phyloP scores from a whole-genome alignment of 2,329 filamentous ascomycete species.

The Cladophialophora immunda region DNA sequence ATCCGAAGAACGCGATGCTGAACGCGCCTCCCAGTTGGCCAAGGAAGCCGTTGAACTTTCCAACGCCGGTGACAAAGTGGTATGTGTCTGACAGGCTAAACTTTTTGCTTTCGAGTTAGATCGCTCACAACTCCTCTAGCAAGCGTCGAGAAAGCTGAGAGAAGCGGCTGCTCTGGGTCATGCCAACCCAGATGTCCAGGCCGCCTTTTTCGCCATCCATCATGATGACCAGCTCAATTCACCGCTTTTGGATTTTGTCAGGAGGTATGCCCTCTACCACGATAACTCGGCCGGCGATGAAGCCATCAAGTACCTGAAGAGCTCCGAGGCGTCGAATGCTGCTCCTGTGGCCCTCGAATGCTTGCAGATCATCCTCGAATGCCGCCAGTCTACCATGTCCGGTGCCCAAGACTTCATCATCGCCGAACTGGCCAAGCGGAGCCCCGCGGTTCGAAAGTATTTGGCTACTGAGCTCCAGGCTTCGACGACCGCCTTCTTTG shows the following conservation, averaged over 20 bases:
- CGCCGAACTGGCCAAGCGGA: conserved; percentile 55
- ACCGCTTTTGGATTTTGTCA: conserved; percentile 55
- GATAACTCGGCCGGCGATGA: conserved; percentile 56
- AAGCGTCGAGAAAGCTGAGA: conserved; percentile 57
- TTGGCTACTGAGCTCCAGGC: conserved; percentile 54
- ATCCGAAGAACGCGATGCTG: conserved; percentile 56
- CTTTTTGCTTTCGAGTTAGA: background rate
- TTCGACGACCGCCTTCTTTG: conserved; percentile 58
- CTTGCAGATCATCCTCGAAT: conserved; percentile 53
- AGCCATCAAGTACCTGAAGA: conserved; percentile 52
- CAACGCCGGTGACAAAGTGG: conserved; percentile 56
- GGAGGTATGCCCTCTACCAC: conserved; percentile 51
- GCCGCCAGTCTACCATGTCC: conserved; percentile 48
- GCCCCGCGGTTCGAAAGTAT: conserved; percentile 51
- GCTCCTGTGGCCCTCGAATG: conserved; percentile 52
- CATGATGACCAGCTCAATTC: conserved; percentile 39
- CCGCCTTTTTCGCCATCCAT: conserved; percentile 57
- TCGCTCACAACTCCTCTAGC: conserved; percentile 45
- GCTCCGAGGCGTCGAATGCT: conserved; percentile 54
- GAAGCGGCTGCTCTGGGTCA: conserved; percentile 59
- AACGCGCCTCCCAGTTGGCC: conserved; percentile 56
- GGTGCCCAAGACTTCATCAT: conserved; percentile 57
- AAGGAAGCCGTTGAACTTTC: conserved; percentile 57
- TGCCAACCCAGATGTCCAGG: conserved; percentile 55
- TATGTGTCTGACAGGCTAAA: conserved; percentile 41